Evolutionary conservation across 1,139 yeast species (phyloP).

Genomic region (Hansenula lynferdii): DNA sequence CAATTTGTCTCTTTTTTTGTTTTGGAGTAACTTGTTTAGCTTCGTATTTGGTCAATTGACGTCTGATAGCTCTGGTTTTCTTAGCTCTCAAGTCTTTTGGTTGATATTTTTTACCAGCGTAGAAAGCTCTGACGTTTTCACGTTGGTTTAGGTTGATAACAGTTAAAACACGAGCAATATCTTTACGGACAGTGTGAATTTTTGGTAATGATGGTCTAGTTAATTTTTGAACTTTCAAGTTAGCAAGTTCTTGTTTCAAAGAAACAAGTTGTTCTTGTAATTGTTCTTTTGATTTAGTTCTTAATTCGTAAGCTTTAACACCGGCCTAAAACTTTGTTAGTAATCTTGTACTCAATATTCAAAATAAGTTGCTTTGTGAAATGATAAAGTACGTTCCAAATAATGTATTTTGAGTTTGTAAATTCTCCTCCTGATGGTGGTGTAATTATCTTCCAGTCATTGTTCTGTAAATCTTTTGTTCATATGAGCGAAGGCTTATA

Average conservation of each 20-base stretch:
- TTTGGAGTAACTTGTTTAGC: slow-evolving; percentile 77
- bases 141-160: slow-evolving; percentile 97
- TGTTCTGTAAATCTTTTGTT: no score
- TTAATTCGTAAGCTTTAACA: slow-evolving; percentile 92
- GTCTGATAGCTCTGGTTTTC: slow-evolving; percentile 99
- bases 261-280: slow-evolving; percentile 92
- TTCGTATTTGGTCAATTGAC: slow-evolving; percentile 89
- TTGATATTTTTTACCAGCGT: slow-evolving; percentile 93
- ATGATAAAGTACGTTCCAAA: neutral
- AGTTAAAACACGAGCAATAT: slow-evolving; percentile 97
- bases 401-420: no score
- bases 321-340: slow-evolving; percentile 57
- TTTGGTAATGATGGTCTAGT: slow-evolving; percentile 90
- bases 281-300: slow-evolving; percentile 96
- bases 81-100: slow-evolving; percentile 99
- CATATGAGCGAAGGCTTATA: no score
- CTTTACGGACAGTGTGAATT: slow-evolving; percentile 95
- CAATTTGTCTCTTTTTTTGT: slow-evolving; percentile 87
- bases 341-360: no score
- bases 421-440: no score
- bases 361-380: no score
- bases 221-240: slow-evolving; percentile 94
- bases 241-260: slow-evolving; percentile 95
- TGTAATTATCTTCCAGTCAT: no score
- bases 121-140: slow-evolving; percentile 91